Conservation (phyloP, 192 early-diverging fungal genomes). For the Chytriomyces sp. region DNA sequence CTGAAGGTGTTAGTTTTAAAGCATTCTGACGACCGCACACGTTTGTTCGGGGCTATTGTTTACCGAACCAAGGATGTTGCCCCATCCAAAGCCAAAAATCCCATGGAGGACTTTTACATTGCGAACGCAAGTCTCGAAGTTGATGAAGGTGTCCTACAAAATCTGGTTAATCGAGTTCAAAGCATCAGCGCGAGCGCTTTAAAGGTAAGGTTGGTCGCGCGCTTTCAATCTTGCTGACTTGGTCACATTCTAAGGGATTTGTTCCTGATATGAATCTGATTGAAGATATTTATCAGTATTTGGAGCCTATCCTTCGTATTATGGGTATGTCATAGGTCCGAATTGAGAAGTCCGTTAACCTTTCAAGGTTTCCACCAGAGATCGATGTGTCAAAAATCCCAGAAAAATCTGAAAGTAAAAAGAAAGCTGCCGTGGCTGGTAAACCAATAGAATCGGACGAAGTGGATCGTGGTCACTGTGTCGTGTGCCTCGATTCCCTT, state of each 20-base stretch:
- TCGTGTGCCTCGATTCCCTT: conserved; percentile 2
- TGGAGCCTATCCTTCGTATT: conserved; percentile 3
- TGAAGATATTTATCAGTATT: conserved; percentile 17
- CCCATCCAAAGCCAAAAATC: conserved; percentile 12
- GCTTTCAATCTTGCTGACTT: too few species aligned
- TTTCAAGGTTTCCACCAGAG: not conserved
- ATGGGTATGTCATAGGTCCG: not conserved
- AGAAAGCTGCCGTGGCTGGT: not conserved
- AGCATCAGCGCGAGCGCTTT: not conserved
- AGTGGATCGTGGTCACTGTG: conserved; percentile 12
- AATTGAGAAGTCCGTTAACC: not conserved
- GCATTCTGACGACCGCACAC: conserved; percentile 2
- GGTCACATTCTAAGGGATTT: too few species aligned
- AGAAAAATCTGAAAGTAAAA: conserved; percentile 7
- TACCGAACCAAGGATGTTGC: conserved; percentile 7
- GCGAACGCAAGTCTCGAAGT: not conserved
- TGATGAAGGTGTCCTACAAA: not conserved
- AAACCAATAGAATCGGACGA: not conserved
- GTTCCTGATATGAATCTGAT: not conserved
- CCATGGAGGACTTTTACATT: conserved; percentile 23
- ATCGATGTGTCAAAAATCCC: not conserved
- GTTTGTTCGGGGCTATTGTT: conserved; percentile 1
- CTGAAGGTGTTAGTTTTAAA: conserved; percentile 16
- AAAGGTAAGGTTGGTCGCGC: too few species aligned
- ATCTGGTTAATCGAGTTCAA: not conserved